Conservation (phyloP, 164 flowering plant species). For the Sextonia rubra region DNA sequence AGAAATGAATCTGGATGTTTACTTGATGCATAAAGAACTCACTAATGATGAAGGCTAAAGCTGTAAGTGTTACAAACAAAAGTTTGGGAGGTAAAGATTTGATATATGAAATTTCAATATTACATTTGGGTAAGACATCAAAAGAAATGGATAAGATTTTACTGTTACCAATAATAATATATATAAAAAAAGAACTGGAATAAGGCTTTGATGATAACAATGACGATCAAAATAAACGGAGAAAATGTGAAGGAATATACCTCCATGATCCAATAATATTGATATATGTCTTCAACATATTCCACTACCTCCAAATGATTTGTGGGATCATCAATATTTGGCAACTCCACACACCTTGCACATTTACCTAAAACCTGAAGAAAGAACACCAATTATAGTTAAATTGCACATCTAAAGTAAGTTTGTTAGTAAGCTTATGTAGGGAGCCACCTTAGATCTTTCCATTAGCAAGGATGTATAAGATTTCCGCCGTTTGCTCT, state of each 20-base stretch:
- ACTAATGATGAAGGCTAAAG: background rate
- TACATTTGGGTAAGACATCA: background rate
- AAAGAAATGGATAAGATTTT: background rate
- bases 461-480: slow-evolving; percentile 57
- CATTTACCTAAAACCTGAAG: slow-evolving; percentile 38
- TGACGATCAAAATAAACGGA: background rate
- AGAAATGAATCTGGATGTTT: too few species aligned
- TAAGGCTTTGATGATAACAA: background rate
- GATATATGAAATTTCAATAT: background rate
- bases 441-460: slow-evolving; percentile 49
- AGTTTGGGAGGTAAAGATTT: background rate
- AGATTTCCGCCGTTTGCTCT: slow-evolving; percentile 57
- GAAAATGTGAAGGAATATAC: slow-evolving; percentile 26
- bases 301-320: slow-evolving; percentile 86
- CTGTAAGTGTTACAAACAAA: background rate
- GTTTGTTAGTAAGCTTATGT: background rate
- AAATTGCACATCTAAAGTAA: background rate
- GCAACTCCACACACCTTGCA: slow-evolving; percentile 40
- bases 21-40: background rate
- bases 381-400: slow-evolving; percentile 5
- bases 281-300: slow-evolving; percentile 85
- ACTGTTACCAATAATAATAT: background rate
- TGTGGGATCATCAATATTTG: slow-evolving; percentile 55
- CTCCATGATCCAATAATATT: slow-evolving; percentile 84
- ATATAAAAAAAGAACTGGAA: background rate